phyloP scores from a whole-genome alignment of 257 asterid species.

The Solanum virginianum region DNA sequence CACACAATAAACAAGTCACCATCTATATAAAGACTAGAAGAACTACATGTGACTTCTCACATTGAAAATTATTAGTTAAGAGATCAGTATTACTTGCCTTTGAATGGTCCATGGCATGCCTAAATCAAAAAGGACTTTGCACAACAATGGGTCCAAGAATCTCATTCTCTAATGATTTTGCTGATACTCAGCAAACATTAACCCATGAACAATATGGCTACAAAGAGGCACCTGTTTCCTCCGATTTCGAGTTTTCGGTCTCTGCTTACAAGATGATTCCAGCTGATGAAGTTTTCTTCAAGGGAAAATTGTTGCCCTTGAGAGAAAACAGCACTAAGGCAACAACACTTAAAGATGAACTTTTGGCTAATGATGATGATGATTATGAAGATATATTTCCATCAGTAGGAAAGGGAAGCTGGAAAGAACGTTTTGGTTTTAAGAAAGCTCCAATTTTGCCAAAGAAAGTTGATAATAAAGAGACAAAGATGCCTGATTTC shows the following conservation, averaged over 20 bases:
- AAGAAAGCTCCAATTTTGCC: slow-evolving; percentile 30
- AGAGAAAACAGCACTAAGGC: slow-evolving; percentile 27
- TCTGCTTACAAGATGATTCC: slow-evolving; percentile 43
- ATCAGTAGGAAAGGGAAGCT: slow-evolving; percentile 26
- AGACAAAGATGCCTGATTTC: neutral
- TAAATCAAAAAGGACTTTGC: slow-evolving; percentile 48
- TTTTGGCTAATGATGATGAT: slow-evolving; percentile 32
- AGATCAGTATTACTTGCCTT: neutral
- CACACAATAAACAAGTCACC: neutral
- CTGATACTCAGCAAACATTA: slow-evolving; percentile 32
- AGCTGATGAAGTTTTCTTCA: slow-evolving; percentile 66
- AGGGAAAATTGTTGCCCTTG: slow-evolving; percentile 57
- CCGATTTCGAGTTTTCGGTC: slow-evolving; percentile 61
- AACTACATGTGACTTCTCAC: neutral
- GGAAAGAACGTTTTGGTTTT: slow-evolving; percentile 64
- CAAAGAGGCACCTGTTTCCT: slow-evolving; percentile 72
- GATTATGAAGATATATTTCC: slow-evolving; percentile 24
- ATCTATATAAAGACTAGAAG: neutral
- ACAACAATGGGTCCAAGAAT: slow-evolving; percentile 58
- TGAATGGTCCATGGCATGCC: slow-evolving; percentile 48
- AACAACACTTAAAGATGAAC: slow-evolving; percentile 64
- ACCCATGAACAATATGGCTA: slow-evolving; percentile 47
- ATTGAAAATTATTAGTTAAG: neutral
- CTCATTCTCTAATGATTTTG: slow-evolving; percentile 82
- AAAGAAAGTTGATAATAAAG: slow-evolving; percentile 21